Evolutionary conservation across 108 stramenopile genomes (phyloP).

Genomic region (Nitzschia sp.): DNA sequence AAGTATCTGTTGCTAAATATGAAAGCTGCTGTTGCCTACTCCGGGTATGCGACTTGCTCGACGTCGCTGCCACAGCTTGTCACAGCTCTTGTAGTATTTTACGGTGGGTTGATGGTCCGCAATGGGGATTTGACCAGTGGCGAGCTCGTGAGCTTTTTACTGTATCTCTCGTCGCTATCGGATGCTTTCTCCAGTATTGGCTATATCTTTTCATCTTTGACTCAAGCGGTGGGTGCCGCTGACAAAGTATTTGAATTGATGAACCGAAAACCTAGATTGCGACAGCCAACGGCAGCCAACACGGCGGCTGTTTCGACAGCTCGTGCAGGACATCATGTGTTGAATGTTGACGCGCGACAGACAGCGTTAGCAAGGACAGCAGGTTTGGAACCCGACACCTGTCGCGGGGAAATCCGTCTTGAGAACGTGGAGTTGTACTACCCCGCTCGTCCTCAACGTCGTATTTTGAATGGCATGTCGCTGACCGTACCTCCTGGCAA

Average conservation of each 20-base stretch:
- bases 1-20: conserved; percentile 57
- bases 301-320: background rate
- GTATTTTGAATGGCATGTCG: conserved; percentile 50
- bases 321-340: background rate
- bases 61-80: conserved; percentile 77
- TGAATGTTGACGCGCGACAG: background rate
- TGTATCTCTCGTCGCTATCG: conserved; percentile 53
- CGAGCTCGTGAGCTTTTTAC: conserved; percentile 65
- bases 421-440: conserved; percentile 58
- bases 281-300: background rate
- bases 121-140: conserved; percentile 57
- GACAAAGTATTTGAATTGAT: conserved; percentile 81
- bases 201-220: conserved; percentile 57
- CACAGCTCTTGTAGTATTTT: conserved; percentile 70
- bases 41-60: conserved; percentile 56
- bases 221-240: conserved; percentile 72
- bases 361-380: background rate
- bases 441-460: conserved; percentile 59
- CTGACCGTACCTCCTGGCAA: conserved; percentile 50
- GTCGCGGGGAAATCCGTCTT: conserved; percentile 45
- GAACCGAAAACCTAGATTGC: conserved; percentile 49
- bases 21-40: conserved; percentile 59
- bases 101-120: conserved; percentile 71
- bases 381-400: conserved; percentile 43
- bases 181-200: conserved; percentile 63